Evolutionary conservation across 306 rosid genomes (phyloP), one percentile per base, ranked within the genome.

Genomic region (Lathyrus tuberosus): DNA sequence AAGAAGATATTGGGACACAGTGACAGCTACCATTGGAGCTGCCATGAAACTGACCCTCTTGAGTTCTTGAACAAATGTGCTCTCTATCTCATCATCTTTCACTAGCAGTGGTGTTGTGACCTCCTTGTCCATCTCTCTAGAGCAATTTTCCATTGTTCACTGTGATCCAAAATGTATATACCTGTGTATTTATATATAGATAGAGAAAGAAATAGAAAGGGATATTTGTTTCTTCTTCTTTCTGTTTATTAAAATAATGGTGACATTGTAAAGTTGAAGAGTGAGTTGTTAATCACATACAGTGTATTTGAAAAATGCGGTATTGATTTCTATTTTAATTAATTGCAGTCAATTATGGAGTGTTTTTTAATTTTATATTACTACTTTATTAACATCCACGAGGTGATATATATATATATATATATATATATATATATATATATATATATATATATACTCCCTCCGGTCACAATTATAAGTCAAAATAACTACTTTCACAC

Each of bases 11-110:
- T 82, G 89, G 0, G 82, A 77, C 2, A 85, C 78, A 0, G 83
- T 76, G 13, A 85, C 86, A 11, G 80, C 81, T 43, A 71, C 86
- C 89, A 85, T 82, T 51, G 89, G 89, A 59, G 83, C 84, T 1
- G 86, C 86, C 74, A 80, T 74, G 72, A 70, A 74, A 33, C 83
- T 67, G 9, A 80, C 16, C 28, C 22, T 82, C 77, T 74, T 82
- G 0, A 79, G 16, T 74, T 85, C 86, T 33, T 74, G 41, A 6
- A 14, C 33, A 6, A 85, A 82, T 18, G 69, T 38, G 26, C 56
- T 20, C 38, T 62, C 73, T 0, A 41, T 35, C 30, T 42, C 65
- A 42, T 13, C 67, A 22, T 17, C 66, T 20, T 11, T 44, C 60
- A 49, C 75, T 5, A 57, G 18, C 44, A 81, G 33, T 64, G 77